Conservation (phyloP, 345 rosid species). For the Ceriops zippeliana region DNA sequence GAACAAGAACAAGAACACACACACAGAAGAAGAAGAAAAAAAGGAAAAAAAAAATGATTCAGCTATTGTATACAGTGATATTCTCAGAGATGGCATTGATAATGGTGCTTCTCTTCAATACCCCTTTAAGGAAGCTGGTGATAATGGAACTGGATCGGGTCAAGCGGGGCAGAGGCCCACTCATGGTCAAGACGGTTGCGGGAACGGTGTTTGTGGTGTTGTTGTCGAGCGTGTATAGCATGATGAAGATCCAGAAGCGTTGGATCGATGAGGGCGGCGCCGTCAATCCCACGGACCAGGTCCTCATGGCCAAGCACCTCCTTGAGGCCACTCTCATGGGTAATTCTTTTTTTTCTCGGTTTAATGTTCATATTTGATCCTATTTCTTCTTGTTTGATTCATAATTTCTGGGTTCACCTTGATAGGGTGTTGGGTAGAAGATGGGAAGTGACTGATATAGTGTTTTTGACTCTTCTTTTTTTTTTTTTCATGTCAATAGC, state of each 20-base stretch:
- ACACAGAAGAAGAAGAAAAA: too few species aligned
- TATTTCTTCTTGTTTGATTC: not conserved
- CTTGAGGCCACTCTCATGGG: constrained; percentile 38
- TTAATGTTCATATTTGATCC: not conserved
- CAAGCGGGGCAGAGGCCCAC: constrained; percentile 31
- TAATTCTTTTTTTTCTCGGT: constrained; percentile 4
- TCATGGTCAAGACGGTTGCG: constrained; percentile 32
- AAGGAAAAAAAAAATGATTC: constrained; percentile 18
- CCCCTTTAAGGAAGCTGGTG: constrained; percentile 29
- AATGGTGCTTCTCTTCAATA: constrained; percentile 22
- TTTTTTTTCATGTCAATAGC: too few species aligned
- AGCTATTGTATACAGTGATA: constrained; percentile 26
- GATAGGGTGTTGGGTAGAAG: not conserved
- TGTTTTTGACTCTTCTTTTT: too few species aligned
- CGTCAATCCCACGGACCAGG: constrained; percentile 31
- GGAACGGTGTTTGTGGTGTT: constrained; percentile 29
- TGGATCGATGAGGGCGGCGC: constrained; percentile 16
- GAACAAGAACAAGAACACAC: too few species aligned
- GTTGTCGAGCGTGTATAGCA: constrained; percentile 24
- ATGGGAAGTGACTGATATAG: not conserved
- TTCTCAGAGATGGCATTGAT: constrained; percentile 29
- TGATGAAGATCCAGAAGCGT: constrained; percentile 30
- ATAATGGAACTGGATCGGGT: constrained; percentile 30
- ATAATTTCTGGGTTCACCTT: not conserved
- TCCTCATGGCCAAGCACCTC: constrained; percentile 32